phyloP scores from a whole-genome alignment of 78 protist genomes.

The Guillardia theta region DNA sequence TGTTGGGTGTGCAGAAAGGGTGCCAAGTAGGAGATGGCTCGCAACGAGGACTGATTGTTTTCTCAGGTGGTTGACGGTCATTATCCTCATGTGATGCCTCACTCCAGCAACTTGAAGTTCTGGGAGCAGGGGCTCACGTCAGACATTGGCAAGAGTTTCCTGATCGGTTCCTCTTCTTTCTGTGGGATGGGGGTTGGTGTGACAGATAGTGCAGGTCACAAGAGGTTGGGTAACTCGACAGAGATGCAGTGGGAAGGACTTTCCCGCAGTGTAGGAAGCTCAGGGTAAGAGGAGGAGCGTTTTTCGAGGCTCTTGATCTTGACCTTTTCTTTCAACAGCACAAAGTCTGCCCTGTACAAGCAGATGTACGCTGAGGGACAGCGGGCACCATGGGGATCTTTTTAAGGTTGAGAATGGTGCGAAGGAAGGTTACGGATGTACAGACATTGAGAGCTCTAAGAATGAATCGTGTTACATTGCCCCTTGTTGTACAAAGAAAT shows the following conservation, averaged over 20 bases:
- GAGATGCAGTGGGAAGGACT: background rate
- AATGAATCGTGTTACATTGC: too few species aligned
- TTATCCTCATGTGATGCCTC: constrained; percentile 13
- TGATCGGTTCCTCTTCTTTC: background rate
- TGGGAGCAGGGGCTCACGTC: constrained; percentile 5
- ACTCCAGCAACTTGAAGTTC: background rate
- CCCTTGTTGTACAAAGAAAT: too few species aligned
- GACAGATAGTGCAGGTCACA: background rate
- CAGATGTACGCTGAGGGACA: background rate
- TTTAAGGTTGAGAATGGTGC: too few species aligned
- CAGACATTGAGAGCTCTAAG: too few species aligned
- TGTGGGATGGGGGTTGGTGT: background rate
- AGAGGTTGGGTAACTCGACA: background rate
- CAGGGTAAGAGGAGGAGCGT: background rate
- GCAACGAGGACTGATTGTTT: background rate
- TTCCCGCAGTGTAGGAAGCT: background rate
- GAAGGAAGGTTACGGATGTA: too few species aligned
- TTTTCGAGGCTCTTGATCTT: background rate
- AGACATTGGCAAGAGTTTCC: background rate
- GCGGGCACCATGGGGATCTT: background rate
- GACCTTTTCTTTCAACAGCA: background rate
- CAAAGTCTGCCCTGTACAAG: background rate
- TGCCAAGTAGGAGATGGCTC: background rate
- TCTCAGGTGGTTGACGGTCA: background rate
- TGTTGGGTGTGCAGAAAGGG: background rate